phyloP scores from a whole-genome alignment of 2,329 filamentous ascomycete genomes.

The Parastagonospora nodorum region DNA sequence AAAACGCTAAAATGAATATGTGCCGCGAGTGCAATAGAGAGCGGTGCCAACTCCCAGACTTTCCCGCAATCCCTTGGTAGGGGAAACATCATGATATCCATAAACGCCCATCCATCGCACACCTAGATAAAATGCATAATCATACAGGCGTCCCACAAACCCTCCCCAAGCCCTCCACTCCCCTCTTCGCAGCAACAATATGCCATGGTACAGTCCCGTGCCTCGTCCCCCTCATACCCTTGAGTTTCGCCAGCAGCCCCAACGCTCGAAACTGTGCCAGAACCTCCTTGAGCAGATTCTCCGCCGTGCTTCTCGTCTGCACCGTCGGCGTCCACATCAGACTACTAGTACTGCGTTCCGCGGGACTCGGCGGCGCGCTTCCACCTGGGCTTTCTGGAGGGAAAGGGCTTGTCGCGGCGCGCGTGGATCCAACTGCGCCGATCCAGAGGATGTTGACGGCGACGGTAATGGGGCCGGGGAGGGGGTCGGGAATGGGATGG shows the following conservation, averaged over 20 bases:
- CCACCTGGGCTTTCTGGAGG: slow-evolving; percentile 23
- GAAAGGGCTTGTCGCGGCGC: slow-evolving; percentile 36
- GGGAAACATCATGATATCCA: too few relatives aligned
- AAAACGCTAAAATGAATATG: too few relatives aligned
- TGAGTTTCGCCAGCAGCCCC: slow-evolving; percentile 69
- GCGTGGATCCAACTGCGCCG: slow-evolving; percentile 46
- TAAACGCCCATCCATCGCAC: too few relatives aligned
- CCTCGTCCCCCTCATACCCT: slow-evolving; percentile 62
- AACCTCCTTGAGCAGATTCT: slow-evolving; percentile 72
- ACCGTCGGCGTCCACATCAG: slow-evolving; percentile 42
- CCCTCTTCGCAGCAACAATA: slow-evolving; percentile 72
- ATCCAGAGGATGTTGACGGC: slow-evolving; percentile 55
- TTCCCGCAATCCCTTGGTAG: too few relatives aligned
- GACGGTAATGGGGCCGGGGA: slow-evolving; percentile 41
- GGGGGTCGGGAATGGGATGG: slow-evolving; percentile 26
- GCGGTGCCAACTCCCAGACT: too few relatives aligned
- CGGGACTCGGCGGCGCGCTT: slow-evolving; percentile 12
- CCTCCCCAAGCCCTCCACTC: slow-evolving; percentile 62
- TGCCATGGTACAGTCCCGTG: slow-evolving; percentile 76
- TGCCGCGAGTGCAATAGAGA: too few relatives aligned
- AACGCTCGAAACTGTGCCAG: slow-evolving; percentile 71
- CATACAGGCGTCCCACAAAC: slow-evolving; percentile 6
- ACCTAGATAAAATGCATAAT: neutral
- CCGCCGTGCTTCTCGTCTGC: slow-evolving; percentile 49
- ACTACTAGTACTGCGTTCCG: slow-evolving; percentile 27